Evolutionary conservation across 2,329 filamentous ascomycete species (phyloP).

Genomic region (Cadophora sp.): DNA sequence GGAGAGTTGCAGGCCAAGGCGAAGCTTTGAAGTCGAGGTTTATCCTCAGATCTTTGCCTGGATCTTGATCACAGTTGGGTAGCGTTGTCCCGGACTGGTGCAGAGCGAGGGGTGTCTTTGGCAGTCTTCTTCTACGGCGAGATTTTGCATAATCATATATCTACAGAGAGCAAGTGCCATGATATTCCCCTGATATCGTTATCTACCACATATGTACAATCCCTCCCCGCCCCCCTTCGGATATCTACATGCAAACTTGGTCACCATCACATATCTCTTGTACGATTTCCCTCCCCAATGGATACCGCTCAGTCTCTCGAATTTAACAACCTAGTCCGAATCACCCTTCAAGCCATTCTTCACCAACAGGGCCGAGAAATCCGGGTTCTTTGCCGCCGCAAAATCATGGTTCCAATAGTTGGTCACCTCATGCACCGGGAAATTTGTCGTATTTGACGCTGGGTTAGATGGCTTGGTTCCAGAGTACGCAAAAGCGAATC

Average conservation of each 20-base stretch:
- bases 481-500: slow-evolving; percentile 26
- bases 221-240: neutral
- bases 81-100: neutral
- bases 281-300: neutral
- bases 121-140: neutral
- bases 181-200: neutral
- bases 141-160: slow-evolving; percentile 1
- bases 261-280: neutral
- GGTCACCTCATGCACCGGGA: slow-evolving; percentile 28
- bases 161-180: slow-evolving; percentile 4
- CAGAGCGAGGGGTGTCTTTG: neutral
- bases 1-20: slow-evolving; percentile 64
- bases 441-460: slow-evolving; percentile 6
- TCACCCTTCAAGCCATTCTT: slow-evolving; percentile 21
- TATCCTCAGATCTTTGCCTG: neutral
- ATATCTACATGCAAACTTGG: neutral
- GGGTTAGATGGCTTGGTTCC: slow-evolving; percentile 19
- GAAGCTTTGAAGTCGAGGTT: slow-evolving; percentile 51
- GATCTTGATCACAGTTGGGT: neutral
- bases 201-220: slow-evolving; percentile 11
- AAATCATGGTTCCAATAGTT: slow-evolving; percentile 28
- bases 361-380: slow-evolving; percentile 23
- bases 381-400: slow-evolving; percentile 18
- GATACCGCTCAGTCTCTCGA: neutral
- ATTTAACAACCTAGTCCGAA: neutral